Percentiles rank a stretch among this genome's conserved stretches.
Evolutionary conservation across 305 asterid species (phyloP).

Genomic region (Fraxinus ornus): DNA sequence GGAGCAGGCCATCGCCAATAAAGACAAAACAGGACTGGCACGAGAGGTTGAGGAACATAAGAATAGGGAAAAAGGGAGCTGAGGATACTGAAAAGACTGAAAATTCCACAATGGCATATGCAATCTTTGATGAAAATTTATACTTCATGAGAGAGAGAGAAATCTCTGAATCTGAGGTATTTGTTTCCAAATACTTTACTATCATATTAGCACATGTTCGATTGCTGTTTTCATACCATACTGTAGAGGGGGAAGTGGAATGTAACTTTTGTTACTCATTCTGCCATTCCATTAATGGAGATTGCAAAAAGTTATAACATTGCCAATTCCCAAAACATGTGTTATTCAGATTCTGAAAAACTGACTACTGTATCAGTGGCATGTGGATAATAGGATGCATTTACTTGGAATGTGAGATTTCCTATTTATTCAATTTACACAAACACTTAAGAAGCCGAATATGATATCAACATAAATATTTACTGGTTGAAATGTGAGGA

Average conservation of each 20-base stretch:
- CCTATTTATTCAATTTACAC: background rate
- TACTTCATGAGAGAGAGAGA: constrained; percentile 67
- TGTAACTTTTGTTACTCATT: constrained; percentile 1
- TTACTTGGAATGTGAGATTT: background rate
- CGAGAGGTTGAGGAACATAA: constrained; percentile 65
- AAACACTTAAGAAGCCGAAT: background rate
- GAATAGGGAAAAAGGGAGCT: constrained; percentile 69
- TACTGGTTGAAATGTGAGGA: background rate
- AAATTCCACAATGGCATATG: constrained; percentile 75
- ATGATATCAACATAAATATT: constrained; percentile 2
- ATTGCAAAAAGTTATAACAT: background rate
- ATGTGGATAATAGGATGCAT: background rate
- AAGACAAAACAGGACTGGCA: constrained; percentile 93
- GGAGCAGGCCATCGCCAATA: constrained; percentile 60
- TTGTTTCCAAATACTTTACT: constrained; percentile 22
- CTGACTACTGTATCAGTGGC: background rate
- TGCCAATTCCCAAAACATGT: background rate
- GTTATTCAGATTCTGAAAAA: background rate
- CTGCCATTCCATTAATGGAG: constrained; percentile 3
- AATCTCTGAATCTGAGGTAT: constrained; percentile 54
- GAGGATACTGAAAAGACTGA: constrained; percentile 61
- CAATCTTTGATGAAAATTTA: constrained; percentile 79
- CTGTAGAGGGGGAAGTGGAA: background rate
- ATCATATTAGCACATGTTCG: constrained; percentile 14
- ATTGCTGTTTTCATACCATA: background rate